Evolutionary conservation across 768 basidiomycete genomes (phyloP).

Genomic region (Albatrellus ellisii): DNA sequence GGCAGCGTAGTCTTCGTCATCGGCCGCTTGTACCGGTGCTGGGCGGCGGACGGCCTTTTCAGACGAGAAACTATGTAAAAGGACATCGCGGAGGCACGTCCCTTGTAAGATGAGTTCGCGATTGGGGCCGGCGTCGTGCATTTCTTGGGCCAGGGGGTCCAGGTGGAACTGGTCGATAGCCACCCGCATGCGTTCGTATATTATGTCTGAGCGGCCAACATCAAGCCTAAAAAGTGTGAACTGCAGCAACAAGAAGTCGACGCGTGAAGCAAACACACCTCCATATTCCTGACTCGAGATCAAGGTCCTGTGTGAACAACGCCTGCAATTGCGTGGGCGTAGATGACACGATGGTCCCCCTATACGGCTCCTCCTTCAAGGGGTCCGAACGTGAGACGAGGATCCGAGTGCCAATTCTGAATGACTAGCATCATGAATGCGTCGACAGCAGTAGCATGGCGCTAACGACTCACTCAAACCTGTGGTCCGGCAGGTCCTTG

Average conservation of each 20-base stretch:
- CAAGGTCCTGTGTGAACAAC: slow-evolving; percentile 39
- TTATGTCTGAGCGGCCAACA: slow-evolving; percentile 51
- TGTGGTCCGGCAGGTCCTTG: slow-evolving; percentile 44
- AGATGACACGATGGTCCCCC: slow-evolving; percentile 41
- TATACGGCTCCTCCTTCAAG: slow-evolving; percentile 34
- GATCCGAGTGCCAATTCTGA: slow-evolving; percentile 58
- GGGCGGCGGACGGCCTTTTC: slow-evolving; percentile 20
- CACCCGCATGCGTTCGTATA: slow-evolving; percentile 53
- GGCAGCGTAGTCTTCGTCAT: slow-evolving; percentile 25
- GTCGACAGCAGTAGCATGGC: background rate
- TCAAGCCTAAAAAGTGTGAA: slow-evolving; percentile 43
- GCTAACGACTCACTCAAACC: slow-evolving; percentile 44
- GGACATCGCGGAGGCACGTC: slow-evolving; percentile 56
- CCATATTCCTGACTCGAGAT: slow-evolving; percentile 36
- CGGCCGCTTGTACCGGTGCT: slow-evolving; percentile 25
- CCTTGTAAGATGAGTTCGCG: slow-evolving; percentile 50
- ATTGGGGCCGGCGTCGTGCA: slow-evolving; percentile 15
- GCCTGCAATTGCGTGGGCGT: slow-evolving; percentile 42
- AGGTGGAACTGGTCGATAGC: slow-evolving; percentile 47
- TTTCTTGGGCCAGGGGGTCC: slow-evolving; percentile 35
- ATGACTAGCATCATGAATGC: background rate
- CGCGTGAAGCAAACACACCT: slow-evolving; percentile 17
- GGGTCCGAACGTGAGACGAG: slow-evolving; percentile 55
- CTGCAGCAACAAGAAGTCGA: background rate
- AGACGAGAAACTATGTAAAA: slow-evolving; percentile 43